phyloP scores from a whole-genome alignment of 2,329 filamentous ascomycete genomes.

The Ramularia endophylla region DNA sequence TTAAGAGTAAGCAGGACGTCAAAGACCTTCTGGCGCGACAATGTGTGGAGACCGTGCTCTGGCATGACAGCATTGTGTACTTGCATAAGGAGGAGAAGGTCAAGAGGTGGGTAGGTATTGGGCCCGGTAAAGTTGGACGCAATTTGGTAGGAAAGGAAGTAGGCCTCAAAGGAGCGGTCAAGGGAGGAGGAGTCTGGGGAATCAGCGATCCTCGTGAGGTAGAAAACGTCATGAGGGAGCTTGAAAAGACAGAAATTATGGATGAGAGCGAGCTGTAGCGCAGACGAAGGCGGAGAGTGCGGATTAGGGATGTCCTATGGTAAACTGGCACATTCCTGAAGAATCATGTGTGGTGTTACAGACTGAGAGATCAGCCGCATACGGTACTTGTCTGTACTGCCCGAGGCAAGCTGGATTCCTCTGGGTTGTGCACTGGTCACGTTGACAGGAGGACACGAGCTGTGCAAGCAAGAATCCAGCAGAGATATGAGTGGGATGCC shows the following conservation, averaged over 20 bases:
- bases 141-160: slow-evolving; percentile 96
- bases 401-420: too few species aligned
- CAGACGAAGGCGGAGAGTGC: too few species aligned
- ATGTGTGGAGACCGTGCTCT: slow-evolving; percentile 85
- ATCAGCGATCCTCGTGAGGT: slow-evolving; percentile 67
- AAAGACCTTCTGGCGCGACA: slow-evolving; percentile 74
- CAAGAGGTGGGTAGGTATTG: slow-evolving; percentile 82
- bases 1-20: slow-evolving; percentile 65
- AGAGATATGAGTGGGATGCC: too few species aligned
- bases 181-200: slow-evolving; percentile 89
- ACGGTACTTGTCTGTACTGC: too few species aligned
- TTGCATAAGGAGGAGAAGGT: slow-evolving; percentile 78
- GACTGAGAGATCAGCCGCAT: too few species aligned
- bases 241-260: slow-evolving; percentile 42
- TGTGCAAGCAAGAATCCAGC: too few species aligned
- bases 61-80: slow-evolving; percentile 92
- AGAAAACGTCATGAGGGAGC: slow-evolving; percentile 40
- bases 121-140: slow-evolving; percentile 86
- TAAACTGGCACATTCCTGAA: too few species aligned
- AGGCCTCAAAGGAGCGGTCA: slow-evolving; percentile 75
- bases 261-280: slow-evolving; percentile 21
- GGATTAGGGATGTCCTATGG: too few species aligned
- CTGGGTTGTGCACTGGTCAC: too few species aligned
- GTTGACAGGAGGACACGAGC: too few species aligned
- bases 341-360: too few species aligned